A percentile compares a stretch with the other conserved stretches of the same genome.
These are phyloP conservation scores for Jatropha curcas DNA, from an alignment of 345 rosid genomes.

Conservation along the genomic window DNA sequence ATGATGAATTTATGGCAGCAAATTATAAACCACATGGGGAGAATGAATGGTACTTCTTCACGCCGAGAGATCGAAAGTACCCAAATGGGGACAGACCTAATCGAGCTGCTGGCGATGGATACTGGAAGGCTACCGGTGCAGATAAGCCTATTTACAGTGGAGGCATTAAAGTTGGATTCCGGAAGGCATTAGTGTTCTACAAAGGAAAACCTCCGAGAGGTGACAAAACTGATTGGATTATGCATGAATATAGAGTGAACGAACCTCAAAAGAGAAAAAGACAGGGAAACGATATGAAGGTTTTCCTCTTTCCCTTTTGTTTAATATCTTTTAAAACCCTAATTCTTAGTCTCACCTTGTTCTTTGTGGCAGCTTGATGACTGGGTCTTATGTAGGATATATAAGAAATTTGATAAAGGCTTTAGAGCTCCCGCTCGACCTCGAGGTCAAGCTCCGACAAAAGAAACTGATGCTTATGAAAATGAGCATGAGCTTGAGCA, in stretches of 20 bases:
- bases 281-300: conserved; percentile 16
- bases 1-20: too few species aligned
- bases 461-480: too few species aligned
- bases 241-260: conserved; percentile 24
- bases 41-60: conserved; percentile 28
- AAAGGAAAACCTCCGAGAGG: conserved; percentile 22
- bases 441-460: not conserved
- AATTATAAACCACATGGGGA: conserved; percentile 5
- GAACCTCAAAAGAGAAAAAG: conserved; percentile 9
- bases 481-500: too few species aligned
- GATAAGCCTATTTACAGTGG: conserved; percentile 8
- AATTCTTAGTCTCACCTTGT: not conserved
- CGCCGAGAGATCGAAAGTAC: conserved; percentile 28
- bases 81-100: conserved; percentile 21
- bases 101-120: conserved; percentile 27
- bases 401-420: conserved; percentile 13
- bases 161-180: conserved; percentile 3
- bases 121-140: conserved; percentile 36
- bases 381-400: conserved; percentile 26
- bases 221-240: conserved; percentile 29
- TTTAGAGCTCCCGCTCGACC: not conserved
- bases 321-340: not conserved
- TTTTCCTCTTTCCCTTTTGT: not conserved
- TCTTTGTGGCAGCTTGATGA: conserved; percentile 25
- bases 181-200: conserved; percentile 28